A percentile compares a stretch with the other conserved stretches of the same genome.
These are phyloP conservation scores for Veloporphyrellus conicus DNA, from an alignment of 1,284 basidiomycete genomes.

Conservation along the genomic window DNA sequence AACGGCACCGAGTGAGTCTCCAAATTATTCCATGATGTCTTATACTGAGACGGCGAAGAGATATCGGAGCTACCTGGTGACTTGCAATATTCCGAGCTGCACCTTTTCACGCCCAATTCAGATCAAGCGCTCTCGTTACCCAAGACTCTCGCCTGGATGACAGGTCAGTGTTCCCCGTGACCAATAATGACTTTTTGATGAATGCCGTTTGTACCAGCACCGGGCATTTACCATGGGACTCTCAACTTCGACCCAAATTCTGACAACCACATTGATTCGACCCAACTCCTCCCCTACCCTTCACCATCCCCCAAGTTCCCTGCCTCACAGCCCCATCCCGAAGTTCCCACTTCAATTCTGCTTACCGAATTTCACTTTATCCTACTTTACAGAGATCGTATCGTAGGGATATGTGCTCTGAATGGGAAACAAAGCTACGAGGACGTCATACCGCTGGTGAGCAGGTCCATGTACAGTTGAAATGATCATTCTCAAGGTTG, in stretches of 20 bases:
- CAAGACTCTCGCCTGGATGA: constrained; percentile 83
- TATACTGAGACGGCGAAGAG: constrained; percentile 47
- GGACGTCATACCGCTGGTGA: constrained; percentile 75
- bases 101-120: constrained; percentile 67
- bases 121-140: constrained; percentile 66
- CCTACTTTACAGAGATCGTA: constrained; percentile 76
- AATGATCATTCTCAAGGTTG: constrained; percentile 3
- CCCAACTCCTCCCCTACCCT: constrained; percentile 68
- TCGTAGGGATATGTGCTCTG: constrained; percentile 76
- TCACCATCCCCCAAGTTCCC: constrained; percentile 28
- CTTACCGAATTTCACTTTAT: constrained; percentile 93
- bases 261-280: constrained; percentile 77
- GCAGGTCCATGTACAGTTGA: constrained; percentile 18
- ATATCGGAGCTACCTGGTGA: constrained; percentile 83
- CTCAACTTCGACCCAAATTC: constrained; percentile 63
- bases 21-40: not conserved
- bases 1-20: constrained; percentile 68
- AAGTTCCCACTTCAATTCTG: constrained; percentile 68
- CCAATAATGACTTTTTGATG: constrained; percentile 10
- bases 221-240: constrained; percentile 81
- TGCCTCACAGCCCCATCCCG: constrained; percentile 27
- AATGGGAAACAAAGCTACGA: constrained; percentile 84
- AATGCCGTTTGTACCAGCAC: constrained; percentile 41
- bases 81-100: constrained; percentile 69
- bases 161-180: constrained; percentile 46